phyloP scores from a whole-genome alignment of 352 stramenopile species.

The Lagenidium giganteum region DNA sequence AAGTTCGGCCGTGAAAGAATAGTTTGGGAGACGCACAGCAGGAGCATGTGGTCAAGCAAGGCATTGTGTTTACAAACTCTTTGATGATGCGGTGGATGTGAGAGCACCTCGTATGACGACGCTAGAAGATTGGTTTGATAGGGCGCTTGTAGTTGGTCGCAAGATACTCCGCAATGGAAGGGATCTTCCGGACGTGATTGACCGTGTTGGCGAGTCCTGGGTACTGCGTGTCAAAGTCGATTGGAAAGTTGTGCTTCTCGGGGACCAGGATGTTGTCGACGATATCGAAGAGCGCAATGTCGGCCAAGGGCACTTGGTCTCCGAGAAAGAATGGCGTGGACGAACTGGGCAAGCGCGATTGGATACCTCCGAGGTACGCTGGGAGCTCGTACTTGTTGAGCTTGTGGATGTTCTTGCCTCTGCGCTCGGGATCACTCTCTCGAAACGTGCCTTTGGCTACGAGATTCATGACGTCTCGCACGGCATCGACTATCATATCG shows the following conservation, averaged over 20 bases:
- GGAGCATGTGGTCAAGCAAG: no score
- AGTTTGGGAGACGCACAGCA: no score
- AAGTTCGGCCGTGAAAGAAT: no score
- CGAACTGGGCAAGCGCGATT: constrained; percentile 8
- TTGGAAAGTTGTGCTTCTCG: constrained; percentile 20
- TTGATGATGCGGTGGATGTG: no score
- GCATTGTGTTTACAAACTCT: no score
- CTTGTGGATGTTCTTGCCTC: constrained; percentile 18
- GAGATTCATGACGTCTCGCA: constrained; percentile 17
- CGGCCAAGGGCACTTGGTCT: constrained; percentile 24
- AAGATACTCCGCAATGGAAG: constrained; percentile 16
- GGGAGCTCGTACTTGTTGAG: constrained; percentile 28
- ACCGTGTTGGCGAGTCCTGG: constrained; percentile 16
- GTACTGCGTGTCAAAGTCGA: constrained; percentile 21
- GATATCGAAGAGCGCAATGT: constrained; percentile 34
- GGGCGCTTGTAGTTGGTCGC: constrained; percentile 12
- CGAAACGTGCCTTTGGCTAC: constrained; percentile 21
- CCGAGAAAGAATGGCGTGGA: constrained; percentile 26
- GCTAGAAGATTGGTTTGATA: no score
- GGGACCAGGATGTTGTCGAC: constrained; percentile 27
- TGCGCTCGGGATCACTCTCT: constrained; percentile 21
- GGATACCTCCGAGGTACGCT: constrained; percentile 16
- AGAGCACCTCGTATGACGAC: no score
- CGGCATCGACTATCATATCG: constrained; percentile 29
- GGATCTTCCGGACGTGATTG: constrained; percentile 10